Base-by-base conservation (phyloP, 2,329 filamentous ascomycete genomes). In the Stagonosporopsis vannaccii region DNA sequence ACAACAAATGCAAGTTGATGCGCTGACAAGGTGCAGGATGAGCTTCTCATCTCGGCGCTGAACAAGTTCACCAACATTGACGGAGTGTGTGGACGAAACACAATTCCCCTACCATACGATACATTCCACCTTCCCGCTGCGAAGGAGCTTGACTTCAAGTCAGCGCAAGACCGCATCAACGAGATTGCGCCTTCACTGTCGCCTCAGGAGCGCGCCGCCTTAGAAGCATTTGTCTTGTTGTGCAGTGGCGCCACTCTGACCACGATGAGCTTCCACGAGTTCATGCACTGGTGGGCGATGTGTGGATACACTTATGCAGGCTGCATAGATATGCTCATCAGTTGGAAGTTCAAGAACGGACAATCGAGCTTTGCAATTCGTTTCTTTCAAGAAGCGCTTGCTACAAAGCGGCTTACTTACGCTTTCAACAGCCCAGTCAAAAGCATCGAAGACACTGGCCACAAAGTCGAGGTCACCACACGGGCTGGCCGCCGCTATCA, bases 1-100 rank as follows among this genome's bases (percentile, higher is more conserved):
- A 12, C 3, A 19, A 4, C 32, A 20, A 3, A 20, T 20, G 7
- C 8, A 36, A 20, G 33, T 3, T 37, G 7, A 37, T 5, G 5
- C 35, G 6, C 20, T 53, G 23, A 54, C 35, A 13, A 11, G 3
- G 75, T 44, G 63, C 69, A 51, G 65, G 66, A 36, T 35, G 51
- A 60, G 36, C 52, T 66, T 0, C 37, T 63, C 7, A 52, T 40
- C 2, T 62, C 62, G 5, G 76, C 68, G 0, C 50, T 81, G 1
- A 66, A 70, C 6, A 82, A 82, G 20, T 75, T 83, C 15, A 74
- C 79, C 35, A 79, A 83, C 36, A 72, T 83, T 3, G 81, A 83
- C 51, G 80, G 80, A 0, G 60, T 61, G 4, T 63, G 66, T 46
- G 78, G 76, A 4, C 67, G 73, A 17, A 72, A 63, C 1, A 67